Percentiles rank a stretch among this genome's conserved stretches.
Conservation (phyloP, 2,329 filamentous ascomycete genomes). For the Diplocarpon rosae region DNA sequence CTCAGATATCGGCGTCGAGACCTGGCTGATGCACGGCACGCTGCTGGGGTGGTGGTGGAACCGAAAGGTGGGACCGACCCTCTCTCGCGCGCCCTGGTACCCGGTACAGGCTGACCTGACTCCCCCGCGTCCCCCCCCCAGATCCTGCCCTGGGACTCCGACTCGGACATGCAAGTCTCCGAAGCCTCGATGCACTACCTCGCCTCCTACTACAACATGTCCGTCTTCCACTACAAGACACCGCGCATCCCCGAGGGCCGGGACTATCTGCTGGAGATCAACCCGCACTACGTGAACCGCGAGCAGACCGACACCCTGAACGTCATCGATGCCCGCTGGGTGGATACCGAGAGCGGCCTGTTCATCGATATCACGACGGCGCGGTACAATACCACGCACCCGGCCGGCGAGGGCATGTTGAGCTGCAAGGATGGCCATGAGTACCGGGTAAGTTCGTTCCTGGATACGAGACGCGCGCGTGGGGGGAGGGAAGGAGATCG, state of each 20-base stretch:
- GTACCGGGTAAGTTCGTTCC: slow-evolving; percentile 31
- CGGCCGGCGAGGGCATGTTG: slow-evolving; percentile 34
- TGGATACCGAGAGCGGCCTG: slow-evolving; percentile 63
- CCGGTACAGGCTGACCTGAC: no score
- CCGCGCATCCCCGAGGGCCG: slow-evolving; percentile 30
- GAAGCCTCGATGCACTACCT: slow-evolving; percentile 44
- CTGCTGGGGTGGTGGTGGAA: slow-evolving; percentile 89
- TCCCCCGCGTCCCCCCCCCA: neutral
- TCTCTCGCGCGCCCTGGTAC: neutral
- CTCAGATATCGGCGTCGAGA: slow-evolving; percentile 39
- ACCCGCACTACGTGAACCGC: slow-evolving; percentile 56
- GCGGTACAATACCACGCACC: slow-evolving; percentile 31
- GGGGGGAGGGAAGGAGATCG: neutral
- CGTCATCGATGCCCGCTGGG: slow-evolving; percentile 77
- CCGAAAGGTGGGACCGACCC: slow-evolving; percentile 19
- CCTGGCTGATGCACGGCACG: slow-evolving; percentile 64
- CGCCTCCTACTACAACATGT: slow-evolving; percentile 37
- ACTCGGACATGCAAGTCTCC: slow-evolving; percentile 51
- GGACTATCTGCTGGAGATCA: slow-evolving; percentile 65
- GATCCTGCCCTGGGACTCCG: slow-evolving; percentile 74
- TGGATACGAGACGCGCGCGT: neutral
- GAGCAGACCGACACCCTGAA: slow-evolving; percentile 58
- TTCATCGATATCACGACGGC: slow-evolving; percentile 81
- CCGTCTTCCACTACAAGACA: slow-evolving; percentile 26
- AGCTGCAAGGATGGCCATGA: slow-evolving; percentile 42